phyloP scores from a whole-genome alignment of 2,329 filamentous ascomycete species.

The Rachicladosporium sp. region DNA sequence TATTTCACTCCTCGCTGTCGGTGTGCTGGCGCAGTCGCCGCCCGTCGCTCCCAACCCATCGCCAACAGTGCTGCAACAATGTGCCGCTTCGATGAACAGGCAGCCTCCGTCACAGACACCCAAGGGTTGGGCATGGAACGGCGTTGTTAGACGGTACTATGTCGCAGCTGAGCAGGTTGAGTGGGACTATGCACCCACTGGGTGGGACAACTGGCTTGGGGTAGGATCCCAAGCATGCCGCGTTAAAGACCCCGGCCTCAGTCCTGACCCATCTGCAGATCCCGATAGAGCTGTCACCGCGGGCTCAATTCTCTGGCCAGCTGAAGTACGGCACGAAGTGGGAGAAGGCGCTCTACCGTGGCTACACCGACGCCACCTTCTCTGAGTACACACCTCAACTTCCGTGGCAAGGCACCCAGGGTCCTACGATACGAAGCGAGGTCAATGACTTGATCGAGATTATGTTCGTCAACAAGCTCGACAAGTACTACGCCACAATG shows the following conservation, averaged over 20 bases:
- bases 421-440: slow-evolving; percentile 15
- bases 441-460: slow-evolving; percentile 20
- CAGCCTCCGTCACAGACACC: slow-evolving; percentile 10
- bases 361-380: slow-evolving; percentile 21
- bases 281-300: slow-evolving; percentile 11
- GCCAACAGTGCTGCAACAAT: neutral
- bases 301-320: slow-evolving; percentile 8
- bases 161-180: slow-evolving; percentile 16
- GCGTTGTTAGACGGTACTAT: slow-evolving; percentile 16
- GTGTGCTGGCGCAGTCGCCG: too few relatives aligned
- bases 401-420: slow-evolving; percentile 16
- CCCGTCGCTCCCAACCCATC: too few relatives aligned
- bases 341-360: slow-evolving; percentile 21
- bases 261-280: slow-evolving; percentile 3
- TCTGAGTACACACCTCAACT: slow-evolving; percentile 12
- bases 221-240: slow-evolving; percentile 3
- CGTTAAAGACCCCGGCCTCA: too few relatives aligned
- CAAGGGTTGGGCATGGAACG: slow-evolving; percentile 11
- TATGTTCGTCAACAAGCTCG: slow-evolving; percentile 17
- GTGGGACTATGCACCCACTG: slow-evolving; percentile 18
- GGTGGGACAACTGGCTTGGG: slow-evolving; percentile 20
- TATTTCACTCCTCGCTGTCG: too few relatives aligned
- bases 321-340: slow-evolving; percentile 13
- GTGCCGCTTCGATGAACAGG: slow-evolving; percentile 9
- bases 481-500: slow-evolving; percentile 16